Evolutionary conservation across 164 flowering plant species (phyloP).

Genomic region (Protea cynaroides): DNA sequence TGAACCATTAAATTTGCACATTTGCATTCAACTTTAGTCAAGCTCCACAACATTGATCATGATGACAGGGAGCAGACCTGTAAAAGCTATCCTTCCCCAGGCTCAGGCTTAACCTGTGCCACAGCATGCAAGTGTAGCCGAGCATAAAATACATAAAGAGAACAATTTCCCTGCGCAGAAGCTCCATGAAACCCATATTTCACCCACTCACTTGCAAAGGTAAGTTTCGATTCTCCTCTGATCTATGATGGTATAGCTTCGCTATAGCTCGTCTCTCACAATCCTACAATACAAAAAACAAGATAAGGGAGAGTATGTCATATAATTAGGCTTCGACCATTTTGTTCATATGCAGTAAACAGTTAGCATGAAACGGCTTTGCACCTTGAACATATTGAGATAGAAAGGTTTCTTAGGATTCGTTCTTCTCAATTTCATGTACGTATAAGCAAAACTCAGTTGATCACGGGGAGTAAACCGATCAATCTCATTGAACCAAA

Average conservation of each 20-base stretch:
- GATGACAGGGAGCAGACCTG: not conserved
- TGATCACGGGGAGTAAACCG: constrained; percentile 98
- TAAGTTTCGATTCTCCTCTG: constrained; percentile 54
- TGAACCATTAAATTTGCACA: not conserved
- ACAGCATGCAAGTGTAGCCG: not conserved
- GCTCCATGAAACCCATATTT: not conserved
- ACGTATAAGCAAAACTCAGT: constrained; percentile 90
- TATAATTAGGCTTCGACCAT: not conserved
- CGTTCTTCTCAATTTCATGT: constrained; percentile 69
- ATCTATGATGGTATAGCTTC: constrained; percentile 69
- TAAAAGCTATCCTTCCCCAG: not conserved
- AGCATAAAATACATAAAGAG: not conserved
- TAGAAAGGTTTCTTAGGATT: constrained; percentile 75
- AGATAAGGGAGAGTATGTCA: not conserved
- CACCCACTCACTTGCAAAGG: constrained; percentile 26
- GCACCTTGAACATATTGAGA: constrained; percentile 95
- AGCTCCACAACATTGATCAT: constrained; percentile 2
- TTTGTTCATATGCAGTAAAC: not conserved
- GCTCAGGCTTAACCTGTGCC: not conserved
- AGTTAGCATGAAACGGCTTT: not conserved
- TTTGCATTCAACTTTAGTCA: not conserved
- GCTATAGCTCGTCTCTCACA: constrained; percentile 81
- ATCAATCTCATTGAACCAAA: constrained; percentile 98
- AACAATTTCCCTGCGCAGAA: not conserved
- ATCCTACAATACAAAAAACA: constrained; percentile 38